Percentiles rank a stretch among this genome's conserved stretches.
phyloP scores from a whole-genome alignment of 2,329 filamentous ascomycete species.

The Trichoderma hamatum region DNA sequence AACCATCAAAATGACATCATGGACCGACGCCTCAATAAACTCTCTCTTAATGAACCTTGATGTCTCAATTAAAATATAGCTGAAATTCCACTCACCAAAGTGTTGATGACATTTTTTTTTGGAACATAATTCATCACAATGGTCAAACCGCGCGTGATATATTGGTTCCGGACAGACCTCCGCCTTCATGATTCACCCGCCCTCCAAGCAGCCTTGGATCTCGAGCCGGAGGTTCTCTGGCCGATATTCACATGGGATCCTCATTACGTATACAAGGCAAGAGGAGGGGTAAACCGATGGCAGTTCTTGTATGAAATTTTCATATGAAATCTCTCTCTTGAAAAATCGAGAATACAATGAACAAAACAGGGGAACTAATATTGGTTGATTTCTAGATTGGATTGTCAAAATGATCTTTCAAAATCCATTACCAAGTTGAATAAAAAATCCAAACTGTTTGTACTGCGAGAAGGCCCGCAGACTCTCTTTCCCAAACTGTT shows the following conservation, averaged over 20 bases:
- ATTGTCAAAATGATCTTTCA: slow-evolving; percentile 74
- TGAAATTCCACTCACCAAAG: too few species aligned
- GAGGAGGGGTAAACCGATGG: slow-evolving; percentile 74
- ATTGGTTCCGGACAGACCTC: slow-evolving; percentile 79
- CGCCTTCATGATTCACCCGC: slow-evolving; percentile 78
- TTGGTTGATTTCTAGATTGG: slow-evolving; percentile 52
- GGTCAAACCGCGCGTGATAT: slow-evolving; percentile 58
- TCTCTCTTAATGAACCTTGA: not conserved
- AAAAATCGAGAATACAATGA: not conserved
- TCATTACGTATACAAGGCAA: slow-evolving; percentile 74
- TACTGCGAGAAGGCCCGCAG: slow-evolving; percentile 72
- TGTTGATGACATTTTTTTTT: not conserved
- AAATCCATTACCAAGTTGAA: slow-evolving; percentile 69
- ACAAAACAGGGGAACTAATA: not conserved
- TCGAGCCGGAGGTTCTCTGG: slow-evolving; percentile 69
- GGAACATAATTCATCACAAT: slow-evolving; percentile 31
- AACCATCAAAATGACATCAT: slow-evolving; percentile 24
- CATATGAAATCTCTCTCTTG: not conserved
- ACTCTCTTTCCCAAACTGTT: slow-evolving; percentile 73
- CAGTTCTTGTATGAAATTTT: slow-evolving; percentile 60
- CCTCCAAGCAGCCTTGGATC: slow-evolving; percentile 69
- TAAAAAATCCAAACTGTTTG: slow-evolving; percentile 68
- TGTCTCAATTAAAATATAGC: not conserved
- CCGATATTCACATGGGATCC: slow-evolving; percentile 82
- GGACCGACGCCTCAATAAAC: slow-evolving; percentile 13